A percentile compares a stretch with the other conserved stretches of the same genome.
These are phyloP conservation scores for Cinnamomum chago DNA, from an alignment of 164 flowering plant genomes.

Conservation along the genomic window DNA sequence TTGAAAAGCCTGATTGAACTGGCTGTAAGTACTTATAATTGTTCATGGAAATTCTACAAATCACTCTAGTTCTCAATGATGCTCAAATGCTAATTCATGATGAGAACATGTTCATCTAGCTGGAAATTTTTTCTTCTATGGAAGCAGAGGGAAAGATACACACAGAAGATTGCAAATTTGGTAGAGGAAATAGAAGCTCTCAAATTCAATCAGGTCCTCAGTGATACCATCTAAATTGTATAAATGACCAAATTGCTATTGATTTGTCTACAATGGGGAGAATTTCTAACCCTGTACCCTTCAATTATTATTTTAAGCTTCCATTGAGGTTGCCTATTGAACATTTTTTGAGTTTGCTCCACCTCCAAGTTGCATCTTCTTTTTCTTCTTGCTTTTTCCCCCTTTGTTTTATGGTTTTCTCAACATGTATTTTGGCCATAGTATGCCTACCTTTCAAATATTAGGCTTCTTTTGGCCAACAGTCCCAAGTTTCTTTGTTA, in stretches of 20 bases:
- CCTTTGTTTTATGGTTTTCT: no score
- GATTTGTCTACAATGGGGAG: neutral
- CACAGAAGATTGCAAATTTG: neutral
- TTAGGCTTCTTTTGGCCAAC: neutral
- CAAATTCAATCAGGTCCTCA: neutral
- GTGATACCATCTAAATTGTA: neutral
- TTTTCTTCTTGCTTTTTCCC: neutral
- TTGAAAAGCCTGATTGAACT: neutral
- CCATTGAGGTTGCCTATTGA: neutral
- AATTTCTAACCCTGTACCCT: neutral
- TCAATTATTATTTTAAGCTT: no score
- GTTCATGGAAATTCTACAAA: no score
- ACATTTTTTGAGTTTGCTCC: neutral
- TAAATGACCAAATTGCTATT: no score
- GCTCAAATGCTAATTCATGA: neutral
- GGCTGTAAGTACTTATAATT: neutral
- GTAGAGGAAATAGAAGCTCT: neutral
- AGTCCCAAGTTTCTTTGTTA: neutral
- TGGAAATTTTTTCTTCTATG: neutral
- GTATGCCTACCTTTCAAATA: neutral
- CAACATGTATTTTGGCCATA: neutral
- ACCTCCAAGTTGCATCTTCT: neutral
- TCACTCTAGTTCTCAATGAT: neutral
- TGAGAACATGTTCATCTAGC: neutral
- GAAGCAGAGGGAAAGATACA: neutral